These are phyloP conservation scores for Microthyrium microscopicum DNA, from an alignment of 2,329 filamentous ascomycete genomes.

Conservation along the genomic window DNA sequence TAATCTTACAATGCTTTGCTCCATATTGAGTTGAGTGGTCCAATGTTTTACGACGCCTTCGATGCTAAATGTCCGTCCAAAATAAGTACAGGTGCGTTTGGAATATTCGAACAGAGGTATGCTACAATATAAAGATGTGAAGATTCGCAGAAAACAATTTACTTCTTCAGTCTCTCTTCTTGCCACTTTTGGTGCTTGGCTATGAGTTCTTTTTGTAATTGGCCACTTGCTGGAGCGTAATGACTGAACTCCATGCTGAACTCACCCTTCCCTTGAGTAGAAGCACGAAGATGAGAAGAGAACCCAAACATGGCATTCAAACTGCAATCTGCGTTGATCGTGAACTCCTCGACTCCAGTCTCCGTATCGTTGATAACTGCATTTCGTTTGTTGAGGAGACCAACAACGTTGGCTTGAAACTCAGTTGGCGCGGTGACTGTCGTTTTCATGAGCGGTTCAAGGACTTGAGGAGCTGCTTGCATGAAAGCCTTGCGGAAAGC, in stretches of 20 bases:
- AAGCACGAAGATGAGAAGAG: slow-evolving; percentile 73
- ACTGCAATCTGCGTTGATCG: slow-evolving; percentile 77
- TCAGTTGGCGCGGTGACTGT: slow-evolving; percentile 90
- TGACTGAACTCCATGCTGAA: slow-evolving; percentile 99
- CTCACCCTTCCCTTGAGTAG: slow-evolving; percentile 95
- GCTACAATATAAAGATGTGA: too few relatives aligned
- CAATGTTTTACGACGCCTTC: too few relatives aligned
- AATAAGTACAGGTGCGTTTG: too few relatives aligned
- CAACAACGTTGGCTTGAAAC: slow-evolving; percentile 93
- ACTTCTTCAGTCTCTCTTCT: slow-evolving; percentile 46
- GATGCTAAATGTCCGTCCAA: too few relatives aligned
- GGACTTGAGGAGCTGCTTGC: slow-evolving; percentile 62
- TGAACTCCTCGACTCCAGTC: slow-evolving; percentile 86
- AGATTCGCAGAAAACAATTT: neutral
- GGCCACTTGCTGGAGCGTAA: slow-evolving; percentile 71
- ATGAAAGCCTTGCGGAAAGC: slow-evolving; percentile 91
- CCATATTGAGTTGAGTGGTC: too few relatives aligned
- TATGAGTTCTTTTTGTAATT: slow-evolving; percentile 68
- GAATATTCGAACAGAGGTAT: too few relatives aligned
- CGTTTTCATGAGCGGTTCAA: slow-evolving; percentile 97
- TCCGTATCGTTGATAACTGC: slow-evolving; percentile 92
- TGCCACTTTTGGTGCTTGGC: slow-evolving; percentile 51
- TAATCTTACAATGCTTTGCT: too few relatives aligned
- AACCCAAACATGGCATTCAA: slow-evolving; percentile 98
- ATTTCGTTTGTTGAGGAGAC: slow-evolving; percentile 90